Conservation (phyloP, 345 rosid species). For the Noccaea caerulescens region DNA sequence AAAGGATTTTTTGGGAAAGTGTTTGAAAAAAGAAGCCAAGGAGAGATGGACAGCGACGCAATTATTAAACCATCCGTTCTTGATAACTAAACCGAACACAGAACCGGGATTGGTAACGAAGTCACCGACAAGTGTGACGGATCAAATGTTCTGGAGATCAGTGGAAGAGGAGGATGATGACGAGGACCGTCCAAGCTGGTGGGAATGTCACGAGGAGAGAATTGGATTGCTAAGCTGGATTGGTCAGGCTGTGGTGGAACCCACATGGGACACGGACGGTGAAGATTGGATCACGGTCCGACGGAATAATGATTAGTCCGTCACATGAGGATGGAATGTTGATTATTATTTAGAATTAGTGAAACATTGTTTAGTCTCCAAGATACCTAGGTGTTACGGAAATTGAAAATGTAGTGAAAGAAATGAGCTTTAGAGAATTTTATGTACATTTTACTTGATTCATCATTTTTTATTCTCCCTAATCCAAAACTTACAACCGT, state of each 20-base stretch:
- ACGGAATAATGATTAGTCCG: slow-evolving; percentile 37
- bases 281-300: slow-evolving; percentile 61
- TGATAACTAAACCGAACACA: slow-evolving; percentile 28
- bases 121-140: slow-evolving; percentile 84
- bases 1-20: slow-evolving; percentile 64
- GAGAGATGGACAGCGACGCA: slow-evolving; percentile 62
- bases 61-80: slow-evolving; percentile 57
- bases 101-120: slow-evolving; percentile 44
- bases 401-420: neutral
- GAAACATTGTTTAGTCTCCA: neutral
- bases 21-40: slow-evolving; percentile 54
- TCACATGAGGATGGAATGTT: slow-evolving; percentile 21
- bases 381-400: neutral
- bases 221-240: slow-evolving; percentile 51
- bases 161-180: slow-evolving; percentile 35
- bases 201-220: slow-evolving; percentile 49
- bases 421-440: neutral
- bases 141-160: slow-evolving; percentile 63
- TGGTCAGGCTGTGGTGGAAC: slow-evolving; percentile 30
- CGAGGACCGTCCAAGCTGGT: slow-evolving; percentile 28
- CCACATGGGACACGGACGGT: slow-evolving; percentile 55
- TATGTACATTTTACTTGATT: slow-evolving; percentile 26
- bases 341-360: neutral
- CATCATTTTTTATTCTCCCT: slow-evolving; percentile 1
- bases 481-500: neutral